Evolutionary conservation across 2,329 filamentous ascomycete species (phyloP), one percentile per base, ranked within the genome.

Genomic region (Aureobasidium sp.): DNA sequence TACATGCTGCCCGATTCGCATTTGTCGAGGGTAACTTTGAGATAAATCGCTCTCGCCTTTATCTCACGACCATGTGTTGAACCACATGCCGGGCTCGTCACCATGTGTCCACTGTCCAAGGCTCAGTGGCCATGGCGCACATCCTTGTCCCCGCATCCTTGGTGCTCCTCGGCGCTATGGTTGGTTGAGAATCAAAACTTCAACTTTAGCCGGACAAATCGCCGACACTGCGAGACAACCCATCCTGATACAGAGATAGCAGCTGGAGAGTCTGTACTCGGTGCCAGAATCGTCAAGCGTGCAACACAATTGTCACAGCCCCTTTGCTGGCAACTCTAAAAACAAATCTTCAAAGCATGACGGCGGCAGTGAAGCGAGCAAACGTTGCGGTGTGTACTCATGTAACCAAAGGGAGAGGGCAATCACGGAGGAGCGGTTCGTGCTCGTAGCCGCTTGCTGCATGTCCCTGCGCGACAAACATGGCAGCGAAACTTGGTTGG

Each of bases 381-480:
- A n/a, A 57, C 53, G 53, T 57, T 57, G 53, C 53, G 53, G 53
- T 57, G 53, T 57, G 53, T 34, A 34, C 15, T 57, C 53, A 57
- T 57, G 53, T 45, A 44, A 22, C 27, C 52, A 36, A 57, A 27
- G 25, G 22, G 25, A 57, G 9, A 44, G 17, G 12, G 52, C 42
- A 57, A 57, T 57, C 39, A 57, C 53, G 53, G 53, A 56, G 52
- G 22, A 34, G 48, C 51, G 36, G 52, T 45, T 44, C 52, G 52
- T 56, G 52, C 37, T 57, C 12, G 52, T 41, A 42, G 52, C 52
- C 52, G 52, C 52, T 22, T 57, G 53, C 53, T 59, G 55, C 55
- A 59, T 59, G 31, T 44, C 3, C 53, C 29, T 57, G 39, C 39
- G 25, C 25, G 37, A 31, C 53, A 47, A 47, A 27, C 29, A 57